Evolutionary conservation across 306 rosid species (phyloP).

Genomic region (Carpinus viminea): DNA sequence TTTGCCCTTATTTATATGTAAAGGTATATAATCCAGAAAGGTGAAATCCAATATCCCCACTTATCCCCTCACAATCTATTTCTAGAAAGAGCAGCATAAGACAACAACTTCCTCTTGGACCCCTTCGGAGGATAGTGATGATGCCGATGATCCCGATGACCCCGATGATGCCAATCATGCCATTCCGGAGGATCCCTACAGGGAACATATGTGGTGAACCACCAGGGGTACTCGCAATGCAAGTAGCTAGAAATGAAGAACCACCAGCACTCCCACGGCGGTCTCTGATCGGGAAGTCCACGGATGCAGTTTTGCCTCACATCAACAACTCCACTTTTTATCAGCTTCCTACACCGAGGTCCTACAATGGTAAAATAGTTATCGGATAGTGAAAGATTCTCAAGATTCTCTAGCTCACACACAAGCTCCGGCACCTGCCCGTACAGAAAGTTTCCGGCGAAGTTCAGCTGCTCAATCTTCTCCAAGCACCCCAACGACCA

Average conservation of each 20-base stretch:
- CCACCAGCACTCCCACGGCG: conserved; percentile 26
- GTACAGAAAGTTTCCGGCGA: conserved; percentile 41
- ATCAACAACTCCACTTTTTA: conserved; percentile 41
- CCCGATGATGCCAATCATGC: not conserved
- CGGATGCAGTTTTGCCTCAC: conserved; percentile 41
- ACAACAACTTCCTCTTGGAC: conserved; percentile 42
- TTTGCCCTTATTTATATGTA: no score
- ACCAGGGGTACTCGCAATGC: conserved; percentile 25
- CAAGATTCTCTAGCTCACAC: conserved; percentile 36
- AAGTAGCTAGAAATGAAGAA: conserved; percentile 15
- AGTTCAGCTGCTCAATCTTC: conserved; percentile 42
- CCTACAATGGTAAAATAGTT: conserved; percentile 43
- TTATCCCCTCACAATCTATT: conserved; percentile 14
- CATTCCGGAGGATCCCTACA: conserved; percentile 12
- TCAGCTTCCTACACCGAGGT: conserved; percentile 34
- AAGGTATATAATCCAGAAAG: not conserved
- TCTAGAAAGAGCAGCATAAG: conserved; percentile 54
- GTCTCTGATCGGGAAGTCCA: conserved; percentile 42
- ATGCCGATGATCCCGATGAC: no score
- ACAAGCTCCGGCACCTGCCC: conserved; percentile 44
- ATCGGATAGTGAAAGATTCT: conserved; percentile 40
- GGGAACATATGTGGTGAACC: conserved; percentile 29
- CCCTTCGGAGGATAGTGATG: not conserved
- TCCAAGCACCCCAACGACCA: conserved; percentile 44
- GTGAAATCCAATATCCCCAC: not conserved